Conservation (phyloP, 139 green algal species). For the Astrephomene gubernaculifera region DNA sequence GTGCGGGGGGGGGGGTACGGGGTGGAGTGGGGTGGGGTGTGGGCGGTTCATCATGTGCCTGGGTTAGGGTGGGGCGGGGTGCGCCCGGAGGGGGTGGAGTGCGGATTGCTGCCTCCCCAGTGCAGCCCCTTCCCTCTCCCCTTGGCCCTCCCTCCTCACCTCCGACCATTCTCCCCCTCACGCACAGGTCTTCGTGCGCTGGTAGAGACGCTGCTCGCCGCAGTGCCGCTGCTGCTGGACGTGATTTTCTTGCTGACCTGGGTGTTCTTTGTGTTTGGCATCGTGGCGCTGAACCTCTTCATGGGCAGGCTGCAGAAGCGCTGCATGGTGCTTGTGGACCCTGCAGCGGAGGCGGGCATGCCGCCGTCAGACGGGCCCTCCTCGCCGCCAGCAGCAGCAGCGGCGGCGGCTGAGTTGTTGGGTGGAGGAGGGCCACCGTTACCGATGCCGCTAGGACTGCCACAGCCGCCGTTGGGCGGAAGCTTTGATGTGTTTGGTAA, state of each 20-base stretch:
- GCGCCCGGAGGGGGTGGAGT: too few relatives aligned
- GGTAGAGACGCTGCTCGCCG: conserved; percentile 62
- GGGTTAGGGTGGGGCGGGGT: not conserved
- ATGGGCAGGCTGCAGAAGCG: conserved; percentile 50
- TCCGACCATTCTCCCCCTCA: too few relatives aligned
- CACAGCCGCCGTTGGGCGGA: not conserved
- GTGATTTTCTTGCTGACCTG: conserved; percentile 64
- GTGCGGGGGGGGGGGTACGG: not conserved
- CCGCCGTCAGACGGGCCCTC: not conserved
- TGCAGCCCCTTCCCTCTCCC: too few relatives aligned
- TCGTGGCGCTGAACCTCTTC: conserved; percentile 64
- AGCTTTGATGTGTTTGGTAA: too few relatives aligned
- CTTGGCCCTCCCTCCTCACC: too few relatives aligned
- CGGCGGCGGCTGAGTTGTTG: not conserved
- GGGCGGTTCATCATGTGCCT: not conserved
- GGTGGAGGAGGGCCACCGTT: too few relatives aligned
- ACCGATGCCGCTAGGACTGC: not conserved
- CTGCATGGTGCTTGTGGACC: conserved; percentile 35
- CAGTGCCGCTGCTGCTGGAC: conserved; percentile 65
- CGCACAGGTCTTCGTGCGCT: conserved; percentile 48
- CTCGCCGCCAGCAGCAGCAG: not conserved
- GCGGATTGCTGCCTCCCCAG: too few relatives aligned
- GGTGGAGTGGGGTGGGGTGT: not conserved
- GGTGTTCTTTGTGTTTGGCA: conserved; percentile 67
- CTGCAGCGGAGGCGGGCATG: too few relatives aligned